These are phyloP conservation scores for Corymbia calophylla DNA, from an alignment of 441 rosid genomes.

Conservation along the genomic window DNA sequence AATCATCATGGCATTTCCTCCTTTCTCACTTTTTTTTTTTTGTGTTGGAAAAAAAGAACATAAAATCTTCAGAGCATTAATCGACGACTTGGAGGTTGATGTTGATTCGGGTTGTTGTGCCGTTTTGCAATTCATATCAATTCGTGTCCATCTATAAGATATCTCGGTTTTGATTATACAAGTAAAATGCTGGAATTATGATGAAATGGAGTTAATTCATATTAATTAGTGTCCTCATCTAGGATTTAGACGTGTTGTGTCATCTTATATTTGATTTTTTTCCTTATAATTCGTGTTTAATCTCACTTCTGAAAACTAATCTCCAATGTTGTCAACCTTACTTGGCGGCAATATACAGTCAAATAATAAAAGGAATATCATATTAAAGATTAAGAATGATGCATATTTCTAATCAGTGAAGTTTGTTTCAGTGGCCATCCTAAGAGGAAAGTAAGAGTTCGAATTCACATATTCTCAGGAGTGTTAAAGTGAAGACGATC, in stretches of 20 bases:
- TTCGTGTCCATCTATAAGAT: neutral
- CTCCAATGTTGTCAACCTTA: neutral
- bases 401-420: neutral
- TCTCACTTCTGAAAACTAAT: accelerated
- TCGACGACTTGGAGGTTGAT: neutral
- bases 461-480: too few species aligned
- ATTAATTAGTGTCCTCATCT: neutral
- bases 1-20: neutral
- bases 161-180: neutral
- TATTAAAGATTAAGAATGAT: neutral
- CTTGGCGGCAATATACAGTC: neutral
- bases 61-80: neutral
- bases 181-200: neutral
- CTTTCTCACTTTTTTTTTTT: neutral
- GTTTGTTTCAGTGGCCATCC: too few species aligned
- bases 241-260: neutral
- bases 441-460: too few species aligned
- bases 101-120: neutral
- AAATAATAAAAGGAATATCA: neutral
- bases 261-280: neutral
- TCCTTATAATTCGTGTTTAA: neutral
- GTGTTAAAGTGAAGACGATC: too few species aligned
- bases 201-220: neutral
- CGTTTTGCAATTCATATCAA: neutral
- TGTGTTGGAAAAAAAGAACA: neutral